phyloP scores from a whole-genome alignment of 2,329 filamentous ascomycete genomes.

The Madurella fahalii region DNA sequence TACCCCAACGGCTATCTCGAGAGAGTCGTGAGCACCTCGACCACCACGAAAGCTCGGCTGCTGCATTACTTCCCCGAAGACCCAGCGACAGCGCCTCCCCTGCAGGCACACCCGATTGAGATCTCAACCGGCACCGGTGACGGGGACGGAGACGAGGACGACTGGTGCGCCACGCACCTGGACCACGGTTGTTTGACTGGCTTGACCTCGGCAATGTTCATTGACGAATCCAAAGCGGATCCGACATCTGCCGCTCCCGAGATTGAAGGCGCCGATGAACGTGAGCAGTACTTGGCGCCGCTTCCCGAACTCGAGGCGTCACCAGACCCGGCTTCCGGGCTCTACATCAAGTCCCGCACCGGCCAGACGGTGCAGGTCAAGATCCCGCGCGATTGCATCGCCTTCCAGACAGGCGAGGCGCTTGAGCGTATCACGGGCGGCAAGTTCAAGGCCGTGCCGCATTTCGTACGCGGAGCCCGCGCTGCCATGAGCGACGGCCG shows the following conservation, averaged over 20 bases:
- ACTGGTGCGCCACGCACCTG: slow-evolving; percentile 90
- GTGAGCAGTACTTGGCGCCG: slow-evolving; percentile 38
- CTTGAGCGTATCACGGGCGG: slow-evolving; percentile 88
- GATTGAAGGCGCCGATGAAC: slow-evolving; percentile 31
- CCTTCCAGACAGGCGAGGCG: slow-evolving; percentile 93
- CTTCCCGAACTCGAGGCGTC: slow-evolving; percentile 69
- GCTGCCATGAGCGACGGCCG: slow-evolving; percentile 47
- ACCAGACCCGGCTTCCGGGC: slow-evolving; percentile 77
- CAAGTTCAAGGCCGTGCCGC: slow-evolving; percentile 87
- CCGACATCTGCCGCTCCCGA: slow-evolving; percentile 29
- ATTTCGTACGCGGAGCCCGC: slow-evolving; percentile 81
- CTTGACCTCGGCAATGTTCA: slow-evolving; percentile 91
- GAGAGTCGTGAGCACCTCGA: slow-evolving; percentile 77
- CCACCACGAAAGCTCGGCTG: slow-evolving; percentile 84
- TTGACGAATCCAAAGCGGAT: slow-evolving; percentile 62
- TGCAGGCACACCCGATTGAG: slow-evolving; percentile 29
- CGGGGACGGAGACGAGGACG: slow-evolving; percentile 58
- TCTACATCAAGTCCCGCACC: slow-evolving; percentile 89
- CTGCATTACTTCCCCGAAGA: slow-evolving; percentile 84
- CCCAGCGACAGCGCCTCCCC: slow-evolving; percentile 28
- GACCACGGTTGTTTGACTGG: slow-evolving; percentile 94
- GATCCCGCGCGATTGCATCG: slow-evolving; percentile 86
- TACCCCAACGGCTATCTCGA: slow-evolving; percentile 80
- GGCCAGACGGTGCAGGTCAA: slow-evolving; percentile 83
- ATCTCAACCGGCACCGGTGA: slow-evolving; percentile 23